Percentiles rank a stretch among this genome's conserved stretches.
These are phyloP conservation scores for Polyplosphaeria fusca DNA, from an alignment of 495 filamentous ascomycete genomes.

Conservation along the genomic window DNA sequence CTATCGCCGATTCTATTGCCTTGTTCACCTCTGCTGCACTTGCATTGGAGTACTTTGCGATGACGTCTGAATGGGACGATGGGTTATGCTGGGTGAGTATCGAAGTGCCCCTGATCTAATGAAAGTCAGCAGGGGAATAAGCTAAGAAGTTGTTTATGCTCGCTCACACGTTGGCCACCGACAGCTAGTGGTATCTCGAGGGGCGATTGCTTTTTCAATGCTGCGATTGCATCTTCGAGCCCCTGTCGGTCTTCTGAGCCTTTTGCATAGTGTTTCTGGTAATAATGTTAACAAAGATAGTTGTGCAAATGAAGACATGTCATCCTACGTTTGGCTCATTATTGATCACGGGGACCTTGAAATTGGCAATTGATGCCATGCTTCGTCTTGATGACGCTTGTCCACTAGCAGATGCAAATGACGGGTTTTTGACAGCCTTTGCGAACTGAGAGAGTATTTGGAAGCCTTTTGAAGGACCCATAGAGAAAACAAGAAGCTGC, in stretches of 20 bases:
- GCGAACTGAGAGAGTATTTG: constrained; percentile 5
- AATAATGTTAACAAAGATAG: too few species aligned
- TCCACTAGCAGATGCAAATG: neutral
- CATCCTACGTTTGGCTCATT: constrained; percentile 89
- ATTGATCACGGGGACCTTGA: constrained; percentile 80
- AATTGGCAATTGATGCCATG: constrained; percentile 60
- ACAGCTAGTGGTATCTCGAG: constrained; percentile 75
- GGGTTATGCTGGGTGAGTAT: constrained; percentile 67
- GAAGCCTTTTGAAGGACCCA: constrained; percentile 16
- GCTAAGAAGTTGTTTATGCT: neutral
- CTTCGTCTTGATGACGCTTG: constrained; percentile 11
- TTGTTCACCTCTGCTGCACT: constrained; percentile 63
- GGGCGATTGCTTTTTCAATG: constrained; percentile 56
- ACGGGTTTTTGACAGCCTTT: neutral
- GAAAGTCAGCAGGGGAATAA: constrained; percentile 7
- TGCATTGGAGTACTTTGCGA: constrained; percentile 79
- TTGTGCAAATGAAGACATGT: too few species aligned
- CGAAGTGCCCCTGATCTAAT: constrained; percentile 51
- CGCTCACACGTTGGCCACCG: constrained; percentile 66
- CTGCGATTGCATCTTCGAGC: constrained; percentile 65
- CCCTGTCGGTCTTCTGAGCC: constrained; percentile 72
- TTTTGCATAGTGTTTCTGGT: constrained; percentile 83
- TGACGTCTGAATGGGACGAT: constrained; percentile 61
- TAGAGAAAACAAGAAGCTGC: neutral
- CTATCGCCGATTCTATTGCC: constrained; percentile 77